Percentiles rank a stretch among this genome's conserved stretches.
Conservation (phyloP, 305 asterid species). For the Vinca major region DNA sequence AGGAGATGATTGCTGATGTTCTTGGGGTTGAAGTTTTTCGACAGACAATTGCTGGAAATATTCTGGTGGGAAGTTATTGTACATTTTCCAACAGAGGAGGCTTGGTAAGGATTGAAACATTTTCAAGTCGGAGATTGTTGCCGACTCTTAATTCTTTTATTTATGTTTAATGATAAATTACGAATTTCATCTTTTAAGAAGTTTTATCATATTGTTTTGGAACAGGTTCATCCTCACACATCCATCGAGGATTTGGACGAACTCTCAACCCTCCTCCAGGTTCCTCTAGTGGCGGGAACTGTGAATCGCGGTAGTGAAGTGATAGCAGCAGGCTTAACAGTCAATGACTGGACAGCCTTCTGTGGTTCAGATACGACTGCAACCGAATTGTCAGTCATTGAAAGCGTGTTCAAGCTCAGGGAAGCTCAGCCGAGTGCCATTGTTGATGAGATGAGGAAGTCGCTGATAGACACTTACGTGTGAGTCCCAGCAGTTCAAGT, state of each 20-base stretch:
- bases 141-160: background rate
- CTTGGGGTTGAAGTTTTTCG: slow-evolving; percentile 92
- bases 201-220: slow-evolving; percentile 3
- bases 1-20: slow-evolving; percentile 82
- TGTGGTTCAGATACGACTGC: slow-evolving; percentile 95
- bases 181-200: background rate
- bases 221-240: slow-evolving; percentile 84
- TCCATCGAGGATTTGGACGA: slow-evolving; percentile 84
- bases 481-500: slow-evolving; percentile 18
- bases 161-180: background rate
- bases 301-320: slow-evolving; percentile 92
- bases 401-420: slow-evolving; percentile 76
- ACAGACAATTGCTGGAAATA: slow-evolving; percentile 79
- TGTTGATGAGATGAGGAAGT: slow-evolving; percentile 81
- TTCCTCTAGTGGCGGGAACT: slow-evolving; percentile 82
- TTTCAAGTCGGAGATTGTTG: no score
- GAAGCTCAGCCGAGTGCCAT: slow-evolving; percentile 73
- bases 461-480: slow-evolving; percentile 70
- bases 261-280: slow-evolving; percentile 83
- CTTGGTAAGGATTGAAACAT: slow-evolving; percentile 42
- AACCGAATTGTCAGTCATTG: slow-evolving; percentile 72
- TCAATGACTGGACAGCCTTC: slow-evolving; percentile 88
- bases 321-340: slow-evolving; percentile 65
- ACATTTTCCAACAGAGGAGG: slow-evolving; percentile 80
- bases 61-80: slow-evolving; percentile 78